Evolutionary conservation across 1,139 yeast genomes (phyloP).

Genomic region (Pichia sp.): DNA sequence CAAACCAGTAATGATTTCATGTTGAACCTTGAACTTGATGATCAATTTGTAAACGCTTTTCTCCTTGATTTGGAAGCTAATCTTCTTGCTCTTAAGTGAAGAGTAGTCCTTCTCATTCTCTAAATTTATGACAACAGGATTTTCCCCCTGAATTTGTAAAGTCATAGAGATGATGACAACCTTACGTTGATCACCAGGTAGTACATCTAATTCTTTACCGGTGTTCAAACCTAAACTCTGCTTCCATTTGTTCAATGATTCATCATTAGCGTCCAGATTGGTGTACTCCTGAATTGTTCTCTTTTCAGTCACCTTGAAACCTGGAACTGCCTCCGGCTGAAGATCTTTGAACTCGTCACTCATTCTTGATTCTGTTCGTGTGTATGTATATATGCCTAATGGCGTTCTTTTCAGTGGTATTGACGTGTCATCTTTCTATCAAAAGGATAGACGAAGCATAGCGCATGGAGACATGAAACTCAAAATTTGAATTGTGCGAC

Average conservation of each 20-base stretch:
- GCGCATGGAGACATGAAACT: no score
- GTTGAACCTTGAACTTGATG: constrained; percentile 79
- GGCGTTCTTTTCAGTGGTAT: no score
- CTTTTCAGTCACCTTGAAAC: constrained; percentile 76
- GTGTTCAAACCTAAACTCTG: constrained; percentile 70
- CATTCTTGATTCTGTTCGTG: no score
- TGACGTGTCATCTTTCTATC: no score
- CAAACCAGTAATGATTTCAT: constrained; percentile 77
- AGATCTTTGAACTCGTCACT: constrained; percentile 41
- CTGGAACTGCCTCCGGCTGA: constrained; percentile 55
- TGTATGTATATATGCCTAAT: no score
- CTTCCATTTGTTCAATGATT: constrained; percentile 89
- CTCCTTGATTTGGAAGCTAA: constrained; percentile 71
- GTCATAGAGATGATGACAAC: constrained; percentile 78
- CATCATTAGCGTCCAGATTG: constrained; percentile 83
- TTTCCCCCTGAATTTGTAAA: constrained; percentile 56
- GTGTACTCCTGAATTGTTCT: constrained; percentile 83
- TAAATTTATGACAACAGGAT: constrained; percentile 57
- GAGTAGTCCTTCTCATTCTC: constrained; percentile 40
- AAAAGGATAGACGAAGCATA: no score
- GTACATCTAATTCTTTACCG: constrained; percentile 53
- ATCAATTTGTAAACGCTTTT: constrained; percentile 66
- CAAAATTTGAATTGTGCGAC: no score
- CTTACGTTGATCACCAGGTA: constrained; percentile 64
- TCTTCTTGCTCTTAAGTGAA: constrained; percentile 44